Evolutionary conservation across 2,329 filamentous ascomycete genomes (phyloP).

Genomic region (Cercospora sesami): DNA sequence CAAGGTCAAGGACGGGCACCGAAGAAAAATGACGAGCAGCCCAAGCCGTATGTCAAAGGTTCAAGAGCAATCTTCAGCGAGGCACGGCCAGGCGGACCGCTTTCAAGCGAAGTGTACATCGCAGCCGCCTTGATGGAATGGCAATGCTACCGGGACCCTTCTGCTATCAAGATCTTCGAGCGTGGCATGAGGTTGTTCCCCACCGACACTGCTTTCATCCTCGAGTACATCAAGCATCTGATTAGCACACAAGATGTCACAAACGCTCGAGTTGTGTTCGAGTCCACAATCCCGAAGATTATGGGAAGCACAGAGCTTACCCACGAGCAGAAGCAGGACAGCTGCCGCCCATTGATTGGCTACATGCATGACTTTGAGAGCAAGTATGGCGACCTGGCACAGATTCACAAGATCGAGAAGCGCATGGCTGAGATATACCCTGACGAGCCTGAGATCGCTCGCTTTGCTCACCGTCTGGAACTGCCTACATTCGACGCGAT

Average conservation of each 20-base stretch:
- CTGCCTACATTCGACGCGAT: constrained; percentile 75
- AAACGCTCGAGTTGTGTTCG: constrained; percentile 95
- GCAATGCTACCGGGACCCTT: constrained; percentile 90
- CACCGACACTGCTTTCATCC: constrained; percentile 86
- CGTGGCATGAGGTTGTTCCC: constrained; percentile 90
- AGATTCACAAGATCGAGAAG: constrained; percentile 86
- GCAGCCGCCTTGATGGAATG: constrained; percentile 91
- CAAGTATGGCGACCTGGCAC: constrained; percentile 85
- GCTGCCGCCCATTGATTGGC: constrained; percentile 79
- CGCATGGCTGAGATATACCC: constrained; percentile 62
- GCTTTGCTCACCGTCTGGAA: constrained; percentile 74
- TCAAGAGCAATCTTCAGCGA: constrained; percentile 87
- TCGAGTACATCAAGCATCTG: constrained; percentile 94
- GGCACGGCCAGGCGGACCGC: constrained; percentile 78
- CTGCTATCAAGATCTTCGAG: constrained; percentile 93
- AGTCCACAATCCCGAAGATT: constrained; percentile 84
- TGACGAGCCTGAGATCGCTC: constrained; percentile 33
- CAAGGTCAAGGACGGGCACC: constrained; percentile 71
- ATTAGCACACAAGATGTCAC: constrained; percentile 82
- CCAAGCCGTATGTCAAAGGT: constrained; percentile 48
- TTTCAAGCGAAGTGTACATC: constrained; percentile 94
- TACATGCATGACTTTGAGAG: constrained; percentile 97
- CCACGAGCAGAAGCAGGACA: constrained; percentile 46
- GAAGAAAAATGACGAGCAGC: constrained; percentile 42
- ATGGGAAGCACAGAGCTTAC: constrained; percentile 63